Conservation (phyloP, 768 basidiomycete genomes). For the Clitopilus hobsonii region DNA sequence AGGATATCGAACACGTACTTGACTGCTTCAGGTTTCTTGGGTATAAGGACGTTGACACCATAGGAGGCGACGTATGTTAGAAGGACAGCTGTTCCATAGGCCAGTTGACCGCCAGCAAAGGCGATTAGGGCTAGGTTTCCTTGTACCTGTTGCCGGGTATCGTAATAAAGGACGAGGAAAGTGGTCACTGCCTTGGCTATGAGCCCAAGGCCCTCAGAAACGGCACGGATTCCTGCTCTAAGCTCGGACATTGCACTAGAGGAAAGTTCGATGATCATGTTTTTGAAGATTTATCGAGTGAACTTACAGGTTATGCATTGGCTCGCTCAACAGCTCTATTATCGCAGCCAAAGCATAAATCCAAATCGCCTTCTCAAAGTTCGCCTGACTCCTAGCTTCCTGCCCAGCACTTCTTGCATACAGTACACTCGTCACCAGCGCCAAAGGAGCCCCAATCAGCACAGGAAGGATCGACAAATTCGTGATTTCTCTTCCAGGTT, state of each 20-base stretch:
- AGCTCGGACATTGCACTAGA: conserved; percentile 62
- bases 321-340: conserved; percentile 78
- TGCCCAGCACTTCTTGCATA: conserved; percentile 53
- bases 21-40: conserved; percentile 15
- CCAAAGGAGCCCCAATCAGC: conserved; percentile 62
- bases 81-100: conserved; percentile 61
- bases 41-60: conserved; percentile 28
- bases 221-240: conserved; percentile 66
- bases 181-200: conserved; percentile 69
- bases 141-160: conserved; percentile 22
- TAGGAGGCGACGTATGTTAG: conserved; percentile 47
- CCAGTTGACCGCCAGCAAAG: conserved; percentile 82
- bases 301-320: conserved; percentile 63
- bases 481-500: conserved; percentile 18
- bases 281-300: conserved; percentile 1
- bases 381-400: conserved; percentile 54
- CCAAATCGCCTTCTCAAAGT: conserved; percentile 57
- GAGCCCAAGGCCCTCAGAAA: conserved; percentile 84
- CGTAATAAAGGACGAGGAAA: conserved; percentile 58
- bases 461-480: conserved; percentile 65
- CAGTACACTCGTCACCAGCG: conserved; percentile 42
- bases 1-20: conserved; percentile 10
- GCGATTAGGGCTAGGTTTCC: conserved; percentile 64
- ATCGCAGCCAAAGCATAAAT: conserved; percentile 75
- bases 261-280: background rate